A percentile compares a stretch with the other conserved stretches of the same genome.
Evolutionary conservation across 805 yeast genomes (phyloP).

Genomic region (Saccharomycopsis amapae): DNA sequence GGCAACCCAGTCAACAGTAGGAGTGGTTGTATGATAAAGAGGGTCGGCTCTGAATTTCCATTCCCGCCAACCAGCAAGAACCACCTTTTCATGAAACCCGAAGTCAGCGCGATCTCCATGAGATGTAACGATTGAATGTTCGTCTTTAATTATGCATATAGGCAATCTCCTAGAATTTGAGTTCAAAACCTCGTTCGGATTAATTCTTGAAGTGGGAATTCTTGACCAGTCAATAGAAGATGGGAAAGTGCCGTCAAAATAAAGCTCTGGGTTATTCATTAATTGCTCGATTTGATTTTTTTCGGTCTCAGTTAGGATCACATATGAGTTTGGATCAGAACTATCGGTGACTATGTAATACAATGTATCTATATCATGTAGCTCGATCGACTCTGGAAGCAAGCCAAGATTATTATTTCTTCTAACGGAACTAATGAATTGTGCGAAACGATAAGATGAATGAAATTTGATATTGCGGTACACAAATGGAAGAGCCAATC

Average conservation of each 20-base stretch:
- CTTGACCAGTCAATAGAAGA: constrained; percentile 8
- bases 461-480: constrained; percentile 50
- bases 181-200: constrained; percentile 6
- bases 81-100: constrained; percentile 22
- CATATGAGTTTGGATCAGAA: constrained; percentile 5
- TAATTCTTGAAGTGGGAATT: constrained; percentile 9
- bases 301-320: constrained; percentile 18
- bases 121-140: not conserved
- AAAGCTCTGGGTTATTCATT: constrained; percentile 4
- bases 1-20: constrained; percentile 26
- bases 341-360: constrained; percentile 10
- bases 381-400: constrained; percentile 49
- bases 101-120: constrained; percentile 3
- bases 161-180: constrained; percentile 14
- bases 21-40: constrained; percentile 38
- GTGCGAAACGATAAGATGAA: constrained; percentile 75
- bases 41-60: constrained; percentile 79
- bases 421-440: constrained; percentile 64
- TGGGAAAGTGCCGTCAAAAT: constrained; percentile 19
- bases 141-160: constrained; percentile 11
- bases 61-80: constrained; percentile 84
- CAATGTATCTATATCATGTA: constrained; percentile 37
- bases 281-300: constrained; percentile 19
- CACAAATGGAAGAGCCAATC: constrained; percentile 44
- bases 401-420: constrained; percentile 48